A percentile compares a stretch with the other conserved stretches of the same genome.
Evolutionary conservation across 2,329 filamentous ascomycete species (phyloP).

Genomic region (Lecanicillium sp.): DNA sequence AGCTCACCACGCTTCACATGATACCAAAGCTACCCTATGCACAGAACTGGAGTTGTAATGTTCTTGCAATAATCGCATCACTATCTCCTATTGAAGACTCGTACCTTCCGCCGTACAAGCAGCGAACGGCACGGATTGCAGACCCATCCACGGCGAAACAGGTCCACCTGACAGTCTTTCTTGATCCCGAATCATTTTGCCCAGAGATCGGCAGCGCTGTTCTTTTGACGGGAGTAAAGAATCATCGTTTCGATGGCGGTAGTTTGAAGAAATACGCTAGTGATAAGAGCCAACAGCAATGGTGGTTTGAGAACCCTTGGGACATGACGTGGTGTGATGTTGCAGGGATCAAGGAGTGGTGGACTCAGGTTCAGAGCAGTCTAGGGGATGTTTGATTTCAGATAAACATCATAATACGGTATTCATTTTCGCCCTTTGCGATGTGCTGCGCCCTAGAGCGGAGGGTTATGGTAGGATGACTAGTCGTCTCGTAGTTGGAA

Average conservation of each 20-base stretch:
- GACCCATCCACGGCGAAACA: slow-evolving; percentile 45
- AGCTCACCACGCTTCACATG: slow-evolving; percentile 40
- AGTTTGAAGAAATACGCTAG: slow-evolving; percentile 37
- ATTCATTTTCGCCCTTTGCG: no score
- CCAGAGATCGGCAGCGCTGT: slow-evolving; percentile 41
- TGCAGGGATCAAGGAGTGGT: slow-evolving; percentile 35
- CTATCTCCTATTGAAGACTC: slow-evolving; percentile 41
- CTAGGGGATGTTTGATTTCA: no score
- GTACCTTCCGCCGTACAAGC: slow-evolving; percentile 38
- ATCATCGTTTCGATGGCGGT: slow-evolving; percentile 44
- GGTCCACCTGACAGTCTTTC: slow-evolving; percentile 45
- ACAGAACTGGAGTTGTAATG: slow-evolving; percentile 50
- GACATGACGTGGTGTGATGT: slow-evolving; percentile 43
- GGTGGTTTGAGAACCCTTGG: slow-evolving; percentile 44
- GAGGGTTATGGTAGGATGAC: no score
- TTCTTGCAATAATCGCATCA: slow-evolving; percentile 40
- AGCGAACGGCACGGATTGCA: slow-evolving; percentile 41
- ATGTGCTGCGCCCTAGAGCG: no score
- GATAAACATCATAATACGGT: no score
- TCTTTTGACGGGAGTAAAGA: slow-evolving; percentile 47
- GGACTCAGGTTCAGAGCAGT: slow-evolving; percentile 21
- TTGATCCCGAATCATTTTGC: slow-evolving; percentile 40
- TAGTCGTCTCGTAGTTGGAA: no score
- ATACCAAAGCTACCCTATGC: slow-evolving; percentile 46
- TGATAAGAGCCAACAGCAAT: slow-evolving; percentile 25